phyloP scores from a whole-genome alignment of 129 eudicot species.

The Flaveria trinervia region DNA sequence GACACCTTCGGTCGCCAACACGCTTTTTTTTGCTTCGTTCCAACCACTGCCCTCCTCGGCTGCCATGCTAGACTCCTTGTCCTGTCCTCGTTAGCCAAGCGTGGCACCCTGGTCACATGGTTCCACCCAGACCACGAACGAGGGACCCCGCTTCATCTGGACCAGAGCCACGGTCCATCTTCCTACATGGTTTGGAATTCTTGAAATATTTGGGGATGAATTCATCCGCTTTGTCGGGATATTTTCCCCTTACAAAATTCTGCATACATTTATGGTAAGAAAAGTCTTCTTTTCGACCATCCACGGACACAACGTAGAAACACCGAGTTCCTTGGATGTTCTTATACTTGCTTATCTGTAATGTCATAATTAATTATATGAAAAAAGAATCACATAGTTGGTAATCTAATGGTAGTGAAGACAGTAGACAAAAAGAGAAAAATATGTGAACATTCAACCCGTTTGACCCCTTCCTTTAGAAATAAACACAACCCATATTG shows the following conservation, averaged over 20 bases:
- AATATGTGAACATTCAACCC: neutral
- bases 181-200: conserved; percentile 53
- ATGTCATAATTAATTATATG: neutral
- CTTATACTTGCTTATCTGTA: conserved; percentile 64
- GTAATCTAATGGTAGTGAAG: too few species aligned
- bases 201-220: conserved; percentile 55
- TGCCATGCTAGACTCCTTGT: neutral
- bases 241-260: conserved; percentile 54
- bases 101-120: neutral
- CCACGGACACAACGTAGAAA: conserved; percentile 65
- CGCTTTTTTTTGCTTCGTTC: neutral
- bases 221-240: conserved; percentile 60
- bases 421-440: too few species aligned
- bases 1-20: neutral
- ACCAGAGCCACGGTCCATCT: conserved; percentile 27
- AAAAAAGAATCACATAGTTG: too few species aligned
- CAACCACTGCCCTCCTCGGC: neutral
- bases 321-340: conserved; percentile 69
- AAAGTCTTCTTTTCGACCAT: conserved; percentile 71
- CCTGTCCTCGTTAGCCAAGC: neutral
- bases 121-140: conserved; percentile 17
- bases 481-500: too few species aligned
- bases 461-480: neutral
- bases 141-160: conserved; percentile 20
- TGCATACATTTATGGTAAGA: conserved; percentile 72